A percentile compares a stretch with the other conserved stretches of the same genome.
Evolutionary conservation across 345 rosid genomes (phyloP).

Genomic region (Salix caprea): DNA sequence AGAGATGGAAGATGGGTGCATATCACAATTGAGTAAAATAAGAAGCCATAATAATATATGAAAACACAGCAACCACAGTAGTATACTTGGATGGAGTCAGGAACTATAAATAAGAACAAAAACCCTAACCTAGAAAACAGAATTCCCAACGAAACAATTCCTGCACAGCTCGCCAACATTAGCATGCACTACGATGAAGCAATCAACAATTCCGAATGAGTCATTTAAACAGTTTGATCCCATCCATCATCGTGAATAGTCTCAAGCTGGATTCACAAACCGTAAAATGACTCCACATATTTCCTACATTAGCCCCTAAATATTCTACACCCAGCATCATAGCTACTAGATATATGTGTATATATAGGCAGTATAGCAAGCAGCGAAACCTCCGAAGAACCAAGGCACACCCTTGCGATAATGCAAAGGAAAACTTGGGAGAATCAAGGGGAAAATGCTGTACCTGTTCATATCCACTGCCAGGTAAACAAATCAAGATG

Average conservation of each 20-base stretch:
- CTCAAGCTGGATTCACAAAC: slow-evolving; percentile 28
- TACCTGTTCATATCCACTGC: slow-evolving; percentile 18
- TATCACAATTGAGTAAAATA: background rate
- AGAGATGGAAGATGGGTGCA: background rate
- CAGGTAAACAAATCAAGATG: slow-evolving; percentile 15
- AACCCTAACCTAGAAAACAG: slow-evolving; percentile 3
- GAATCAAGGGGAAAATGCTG: slow-evolving; percentile 19
- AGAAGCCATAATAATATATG: background rate
- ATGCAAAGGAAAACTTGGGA: slow-evolving; percentile 9
- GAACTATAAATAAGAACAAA: background rate
- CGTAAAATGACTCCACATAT: slow-evolving; percentile 27
- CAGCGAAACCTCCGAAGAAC: slow-evolving; percentile 17
- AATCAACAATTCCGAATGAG: slow-evolving; percentile 27
- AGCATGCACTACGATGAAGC: slow-evolving; percentile 27
- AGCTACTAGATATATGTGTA: slow-evolving; percentile 13
- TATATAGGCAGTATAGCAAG: slow-evolving; percentile 9
- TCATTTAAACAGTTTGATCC: slow-evolving; percentile 35
- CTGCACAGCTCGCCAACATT: slow-evolving; percentile 33
- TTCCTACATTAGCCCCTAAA: slow-evolving; percentile 47
- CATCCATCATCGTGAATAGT: slow-evolving; percentile 24
- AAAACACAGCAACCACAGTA: slow-evolving; percentile 10
- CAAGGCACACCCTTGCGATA: slow-evolving; percentile 9
- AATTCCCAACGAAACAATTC: slow-evolving; percentile 12
- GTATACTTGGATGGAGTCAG: slow-evolving; percentile 6
- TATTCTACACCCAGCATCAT: slow-evolving; percentile 46